These are phyloP conservation scores for Canavalia gladiata DNA, from an alignment of 306 rosid species.

Conservation along the genomic window DNA sequence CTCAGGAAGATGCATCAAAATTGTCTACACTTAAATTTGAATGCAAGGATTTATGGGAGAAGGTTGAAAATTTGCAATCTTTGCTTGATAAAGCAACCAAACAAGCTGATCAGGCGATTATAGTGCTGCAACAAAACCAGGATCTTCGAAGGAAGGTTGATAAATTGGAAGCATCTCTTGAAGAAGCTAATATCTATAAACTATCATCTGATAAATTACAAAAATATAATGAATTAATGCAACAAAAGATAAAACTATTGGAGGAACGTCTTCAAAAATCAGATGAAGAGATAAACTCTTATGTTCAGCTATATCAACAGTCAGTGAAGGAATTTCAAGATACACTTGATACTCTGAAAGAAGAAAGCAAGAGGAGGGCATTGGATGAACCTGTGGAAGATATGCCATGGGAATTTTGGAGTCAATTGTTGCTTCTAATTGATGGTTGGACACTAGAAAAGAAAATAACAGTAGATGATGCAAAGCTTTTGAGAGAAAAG, in stretches of 20 bases:
- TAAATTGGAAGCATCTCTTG: slow-evolving; percentile 81
- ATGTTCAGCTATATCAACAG: slow-evolving; percentile 83
- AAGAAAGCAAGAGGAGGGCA: slow-evolving; percentile 77
- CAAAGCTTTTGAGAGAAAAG: slow-evolving; percentile 79
- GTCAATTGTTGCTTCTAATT: slow-evolving; percentile 77
- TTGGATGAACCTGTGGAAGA: slow-evolving; percentile 78
- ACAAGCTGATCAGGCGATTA: slow-evolving; percentile 78
- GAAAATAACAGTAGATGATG: slow-evolving; percentile 75
- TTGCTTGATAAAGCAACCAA: slow-evolving; percentile 78
- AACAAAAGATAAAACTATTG: slow-evolving; percentile 75
- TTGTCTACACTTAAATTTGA: slow-evolving; percentile 70
- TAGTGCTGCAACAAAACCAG: slow-evolving; percentile 80
- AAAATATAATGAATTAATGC: slow-evolving; percentile 73
- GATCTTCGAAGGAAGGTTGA: slow-evolving; percentile 83
- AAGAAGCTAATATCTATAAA: slow-evolving; percentile 71
- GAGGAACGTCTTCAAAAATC: slow-evolving; percentile 87
- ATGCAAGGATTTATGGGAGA: slow-evolving; percentile 67
- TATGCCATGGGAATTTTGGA: slow-evolving; percentile 98
- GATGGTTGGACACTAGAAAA: slow-evolving; percentile 95
- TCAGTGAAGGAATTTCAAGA: slow-evolving; percentile 89
- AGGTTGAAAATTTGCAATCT: slow-evolving; percentile 75
- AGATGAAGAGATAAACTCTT: slow-evolving; percentile 83
- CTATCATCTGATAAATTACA: slow-evolving; percentile 81
- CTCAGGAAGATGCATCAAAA: slow-evolving; percentile 77
- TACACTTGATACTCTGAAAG: slow-evolving; percentile 69